Percentiles rank a stretch among this genome's conserved stretches.
Conservation (phyloP, 345 rosid species). For the Leavenworthia alabamica region DNA sequence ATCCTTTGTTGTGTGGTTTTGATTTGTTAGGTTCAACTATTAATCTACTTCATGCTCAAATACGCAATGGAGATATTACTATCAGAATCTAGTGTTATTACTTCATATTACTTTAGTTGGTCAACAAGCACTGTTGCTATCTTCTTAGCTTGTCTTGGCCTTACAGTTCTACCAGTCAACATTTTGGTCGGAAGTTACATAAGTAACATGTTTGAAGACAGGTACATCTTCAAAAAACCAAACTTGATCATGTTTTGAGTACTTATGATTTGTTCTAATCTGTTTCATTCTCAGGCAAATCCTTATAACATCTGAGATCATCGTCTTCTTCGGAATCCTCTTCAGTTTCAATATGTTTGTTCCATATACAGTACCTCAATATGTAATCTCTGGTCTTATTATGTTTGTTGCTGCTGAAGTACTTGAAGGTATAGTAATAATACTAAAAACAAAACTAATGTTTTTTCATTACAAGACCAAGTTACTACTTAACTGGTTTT, state of each 20-base stretch:
- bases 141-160: conserved; percentile 85
- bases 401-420: conserved; percentile 96
- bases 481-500: no score
- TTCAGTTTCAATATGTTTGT: conserved; percentile 66
- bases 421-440: conserved; percentile 58
- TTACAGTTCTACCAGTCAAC: conserved; percentile 92
- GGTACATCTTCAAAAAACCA: conserved; percentile 39
- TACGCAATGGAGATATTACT: conserved; percentile 88
- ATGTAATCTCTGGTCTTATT: conserved; percentile 84
- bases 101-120: conserved; percentile 85
- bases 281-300: conserved; percentile 65
- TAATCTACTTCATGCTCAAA: conserved; percentile 98
- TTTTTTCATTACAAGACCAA: neutral
- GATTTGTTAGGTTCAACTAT: conserved; percentile 74
- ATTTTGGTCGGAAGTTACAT: conserved; percentile 86
- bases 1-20: neutral
- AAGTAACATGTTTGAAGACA: conserved; percentile 97
- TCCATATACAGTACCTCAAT: conserved; percentile 75
- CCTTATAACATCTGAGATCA: conserved; percentile 79
- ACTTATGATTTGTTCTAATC: neutral
- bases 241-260: neutral
- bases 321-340: conserved; percentile 74
- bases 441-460: neutral
- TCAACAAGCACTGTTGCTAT: conserved; percentile 74
- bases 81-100: conserved; percentile 89